These are phyloP conservation scores for Pyricularia pennisetigena DNA, from an alignment of 2,329 filamentous ascomycete genomes.

Conservation along the genomic window DNA sequence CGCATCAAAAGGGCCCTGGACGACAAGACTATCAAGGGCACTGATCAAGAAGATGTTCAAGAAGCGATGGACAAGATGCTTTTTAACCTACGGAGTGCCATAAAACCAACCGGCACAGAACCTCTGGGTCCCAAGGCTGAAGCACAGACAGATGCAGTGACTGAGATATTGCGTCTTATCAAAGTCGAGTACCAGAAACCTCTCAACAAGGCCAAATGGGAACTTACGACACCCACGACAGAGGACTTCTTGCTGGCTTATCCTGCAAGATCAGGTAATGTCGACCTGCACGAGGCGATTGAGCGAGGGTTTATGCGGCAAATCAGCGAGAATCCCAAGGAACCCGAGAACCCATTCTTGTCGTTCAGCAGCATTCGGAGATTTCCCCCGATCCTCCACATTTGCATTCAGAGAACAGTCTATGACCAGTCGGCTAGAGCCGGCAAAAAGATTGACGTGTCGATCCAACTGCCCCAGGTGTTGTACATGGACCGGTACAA, in stretches of 20 bases:
- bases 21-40: conserved; percentile 37
- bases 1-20: conserved; percentile 32
- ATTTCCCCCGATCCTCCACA: conserved; percentile 78
- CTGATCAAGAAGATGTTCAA: conserved; percentile 85
- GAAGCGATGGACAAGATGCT: conserved; percentile 92
- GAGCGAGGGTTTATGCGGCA: conserved; percentile 79
- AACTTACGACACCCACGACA: conserved; percentile 23
- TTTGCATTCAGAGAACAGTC: conserved; percentile 77
- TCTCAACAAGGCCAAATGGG: conserved; percentile 32
- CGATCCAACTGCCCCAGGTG: conserved; percentile 68
- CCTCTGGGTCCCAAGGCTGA: conserved; percentile 34
- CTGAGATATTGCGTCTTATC: conserved; percentile 57
- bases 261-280: conserved; percentile 33
- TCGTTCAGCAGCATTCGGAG: conserved; percentile 62
- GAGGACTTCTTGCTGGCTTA: conserved; percentile 55
- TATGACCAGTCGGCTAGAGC: conserved; percentile 36
- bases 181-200: conserved; percentile 51
- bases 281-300: conserved; percentile 74
- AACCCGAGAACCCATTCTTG: conserved; percentile 33
- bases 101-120: conserved; percentile 59
- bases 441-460: conserved; percentile 64
- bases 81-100: conserved; percentile 82
- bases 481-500: conserved; percentile 87
- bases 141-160: conserved; percentile 74
- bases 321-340: conserved; percentile 50